Conservation (phyloP, 495 filamentous ascomycete species). For the Echria macrotheca region DNA sequence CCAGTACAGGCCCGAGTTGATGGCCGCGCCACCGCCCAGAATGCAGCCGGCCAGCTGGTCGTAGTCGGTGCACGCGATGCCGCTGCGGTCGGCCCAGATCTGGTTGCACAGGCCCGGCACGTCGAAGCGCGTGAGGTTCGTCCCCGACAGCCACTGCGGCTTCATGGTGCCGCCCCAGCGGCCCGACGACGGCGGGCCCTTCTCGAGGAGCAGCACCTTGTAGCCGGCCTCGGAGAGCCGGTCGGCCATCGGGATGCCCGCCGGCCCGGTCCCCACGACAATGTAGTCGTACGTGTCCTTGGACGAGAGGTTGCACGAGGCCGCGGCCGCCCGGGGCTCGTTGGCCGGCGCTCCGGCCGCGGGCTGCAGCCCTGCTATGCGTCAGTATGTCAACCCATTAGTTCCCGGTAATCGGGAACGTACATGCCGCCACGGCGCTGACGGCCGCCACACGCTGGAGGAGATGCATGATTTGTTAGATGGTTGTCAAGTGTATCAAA, state of each 20-base stretch:
- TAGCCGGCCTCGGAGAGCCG: conserved; percentile 54
- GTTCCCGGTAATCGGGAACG: background rate
- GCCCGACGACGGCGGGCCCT: conserved; percentile 52
- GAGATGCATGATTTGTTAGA: conserved; percentile 9
- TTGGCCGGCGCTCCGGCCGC: conserved; percentile 10
- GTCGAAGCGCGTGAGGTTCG: conserved; percentile 64
- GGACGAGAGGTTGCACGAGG: conserved; percentile 28
- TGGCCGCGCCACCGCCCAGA: conserved; percentile 63
- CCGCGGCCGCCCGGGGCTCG: conserved; percentile 6
- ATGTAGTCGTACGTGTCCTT: conserved; percentile 56
- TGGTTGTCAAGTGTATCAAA: no score
- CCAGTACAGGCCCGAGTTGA: conserved; percentile 57
- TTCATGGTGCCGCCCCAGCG: conserved; percentile 48
- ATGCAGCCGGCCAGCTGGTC: conserved; percentile 66
- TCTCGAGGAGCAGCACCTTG: conserved; percentile 56
- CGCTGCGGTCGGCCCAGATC: conserved; percentile 53
- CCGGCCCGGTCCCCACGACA: conserved; percentile 55
- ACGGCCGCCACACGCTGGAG: conserved; percentile 12
- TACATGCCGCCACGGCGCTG: conserved; percentile 10
- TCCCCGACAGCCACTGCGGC: conserved; percentile 56
- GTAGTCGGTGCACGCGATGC: conserved; percentile 58
- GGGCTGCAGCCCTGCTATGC: conserved; percentile 10
- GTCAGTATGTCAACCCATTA: background rate
- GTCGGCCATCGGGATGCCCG: conserved; percentile 55
- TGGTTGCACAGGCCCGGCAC: conserved; percentile 65